Conservation (phyloP, 805 yeast genomes). For the Starmerella bacillaris region DNA sequence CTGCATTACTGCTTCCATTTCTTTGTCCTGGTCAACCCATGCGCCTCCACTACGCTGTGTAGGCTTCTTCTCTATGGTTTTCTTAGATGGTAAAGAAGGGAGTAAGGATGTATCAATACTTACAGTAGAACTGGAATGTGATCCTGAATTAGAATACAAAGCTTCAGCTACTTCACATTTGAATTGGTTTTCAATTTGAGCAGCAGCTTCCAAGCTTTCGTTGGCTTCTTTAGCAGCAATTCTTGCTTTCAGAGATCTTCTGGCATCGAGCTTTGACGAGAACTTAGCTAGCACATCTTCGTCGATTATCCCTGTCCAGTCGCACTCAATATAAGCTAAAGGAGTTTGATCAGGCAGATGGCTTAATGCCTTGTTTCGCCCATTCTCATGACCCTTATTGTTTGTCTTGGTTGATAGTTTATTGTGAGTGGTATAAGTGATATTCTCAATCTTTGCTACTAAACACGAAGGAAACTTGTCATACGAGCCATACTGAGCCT, state of each 20-base stretch:
- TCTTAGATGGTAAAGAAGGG: conserved; percentile 12
- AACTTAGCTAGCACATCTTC: conserved; percentile 18
- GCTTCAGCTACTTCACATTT: conserved; percentile 19
- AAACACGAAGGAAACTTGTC: conserved; percentile 50
- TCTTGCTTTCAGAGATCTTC: conserved; percentile 14
- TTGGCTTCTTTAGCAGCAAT: conserved; percentile 18
- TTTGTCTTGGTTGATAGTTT: conserved; percentile 23
- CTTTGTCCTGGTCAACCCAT: conserved; percentile 14
- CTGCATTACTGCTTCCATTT: conserved; percentile 13
- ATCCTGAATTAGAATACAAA: conserved; percentile 10
- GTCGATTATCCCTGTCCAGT: conserved; percentile 40
- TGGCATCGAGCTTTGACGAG: conserved; percentile 16
- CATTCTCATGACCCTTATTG: conserved; percentile 18
- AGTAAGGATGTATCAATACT: conserved; percentile 12
- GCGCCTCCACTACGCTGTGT: conserved; percentile 8
- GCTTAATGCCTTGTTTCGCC: conserved; percentile 52
- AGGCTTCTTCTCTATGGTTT: conserved; percentile 4
- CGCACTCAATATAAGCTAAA: conserved; percentile 65
- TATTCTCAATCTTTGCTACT: conserved; percentile 46
- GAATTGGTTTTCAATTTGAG: conserved; percentile 24
- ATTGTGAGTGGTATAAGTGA: conserved; percentile 47
- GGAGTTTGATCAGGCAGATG: conserved; percentile 78
- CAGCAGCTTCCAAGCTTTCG: conserved; percentile 20
- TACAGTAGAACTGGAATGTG: neutral
- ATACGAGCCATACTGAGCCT: conserved; percentile 43